Percentiles rank a stretch among this genome's conserved stretches.
phyloP scores from a whole-genome alignment of 2,329 filamentous ascomycete species.

The Monosporascus sp. region DNA sequence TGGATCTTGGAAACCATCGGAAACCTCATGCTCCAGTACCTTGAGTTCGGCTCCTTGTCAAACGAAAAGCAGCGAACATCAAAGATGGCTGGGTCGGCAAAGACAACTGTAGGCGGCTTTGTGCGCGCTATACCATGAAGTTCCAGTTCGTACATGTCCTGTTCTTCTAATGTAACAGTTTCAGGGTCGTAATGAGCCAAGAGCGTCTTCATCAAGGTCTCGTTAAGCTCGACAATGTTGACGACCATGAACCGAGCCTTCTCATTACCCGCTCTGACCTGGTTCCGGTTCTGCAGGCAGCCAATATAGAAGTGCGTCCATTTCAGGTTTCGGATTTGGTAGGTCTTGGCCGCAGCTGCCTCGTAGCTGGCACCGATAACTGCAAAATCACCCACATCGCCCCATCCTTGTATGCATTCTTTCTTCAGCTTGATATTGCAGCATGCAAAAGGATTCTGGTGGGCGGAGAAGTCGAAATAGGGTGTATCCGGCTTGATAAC shows the following conservation, averaged over 20 bases:
- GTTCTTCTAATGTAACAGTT: slow-evolving; percentile 32
- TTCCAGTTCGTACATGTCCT: slow-evolving; percentile 39
- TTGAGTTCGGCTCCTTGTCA: slow-evolving; percentile 62
- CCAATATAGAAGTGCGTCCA: slow-evolving; percentile 82
- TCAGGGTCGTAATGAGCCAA: slow-evolving; percentile 40
- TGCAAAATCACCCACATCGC: slow-evolving; percentile 79
- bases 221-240: slow-evolving; percentile 54
- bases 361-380: slow-evolving; percentile 72
- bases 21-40: slow-evolving; percentile 72
- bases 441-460: slow-evolving; percentile 32
- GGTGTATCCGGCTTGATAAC: slow-evolving; percentile 76
- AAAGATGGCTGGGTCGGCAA: slow-evolving; percentile 68
- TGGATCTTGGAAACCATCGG: slow-evolving; percentile 73
- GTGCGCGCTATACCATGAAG: slow-evolving; percentile 40
- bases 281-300: slow-evolving; percentile 65
- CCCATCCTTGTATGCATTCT: slow-evolving; percentile 73
- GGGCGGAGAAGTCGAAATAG: slow-evolving; percentile 58
- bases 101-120: slow-evolving; percentile 47
- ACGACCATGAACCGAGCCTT: slow-evolving; percentile 62
- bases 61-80: slow-evolving; percentile 79
- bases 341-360: slow-evolving; percentile 52
- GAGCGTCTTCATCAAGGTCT: slow-evolving; percentile 46
- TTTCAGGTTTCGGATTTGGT: slow-evolving; percentile 47
- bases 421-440: slow-evolving; percentile 81
- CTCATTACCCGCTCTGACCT: slow-evolving; percentile 43